Conservation (phyloP, 768 basidiomycete genomes). For the Trametes maxima region DNA sequence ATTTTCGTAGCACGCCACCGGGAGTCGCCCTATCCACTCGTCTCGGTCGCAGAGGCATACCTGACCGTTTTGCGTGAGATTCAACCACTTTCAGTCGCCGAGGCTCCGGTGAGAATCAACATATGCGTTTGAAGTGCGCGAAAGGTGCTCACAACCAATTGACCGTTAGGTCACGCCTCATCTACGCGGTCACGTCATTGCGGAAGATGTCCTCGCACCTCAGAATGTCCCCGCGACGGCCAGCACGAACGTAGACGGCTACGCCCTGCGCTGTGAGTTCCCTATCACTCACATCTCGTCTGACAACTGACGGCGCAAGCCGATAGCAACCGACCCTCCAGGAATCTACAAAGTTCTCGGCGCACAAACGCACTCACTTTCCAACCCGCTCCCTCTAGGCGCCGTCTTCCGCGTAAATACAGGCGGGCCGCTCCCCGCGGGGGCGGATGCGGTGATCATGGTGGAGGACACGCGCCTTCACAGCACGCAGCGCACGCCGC, state of each 20-base stretch:
- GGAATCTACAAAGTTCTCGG: constrained; percentile 72
- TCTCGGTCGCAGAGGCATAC: constrained; percentile 69
- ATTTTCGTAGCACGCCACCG: constrained; percentile 63
- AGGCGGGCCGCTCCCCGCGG: constrained; percentile 76
- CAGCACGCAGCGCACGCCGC: constrained; percentile 46
- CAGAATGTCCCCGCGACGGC: constrained; percentile 61
- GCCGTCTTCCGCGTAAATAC: constrained; percentile 80
- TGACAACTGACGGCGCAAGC: background rate
- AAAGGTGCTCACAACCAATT: background rate
- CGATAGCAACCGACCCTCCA: constrained; percentile 60
- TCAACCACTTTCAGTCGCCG: constrained; percentile 41
- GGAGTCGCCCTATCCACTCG: constrained; percentile 73
- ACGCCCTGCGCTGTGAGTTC: constrained; percentile 70
- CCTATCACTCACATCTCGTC: background rate
- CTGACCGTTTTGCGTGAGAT: constrained; percentile 53
- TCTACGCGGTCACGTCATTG: constrained; percentile 71
- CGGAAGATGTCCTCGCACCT: constrained; percentile 71
- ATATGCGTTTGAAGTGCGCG: background rate
- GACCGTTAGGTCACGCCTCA: constrained; percentile 54
- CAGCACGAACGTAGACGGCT: constrained; percentile 89
- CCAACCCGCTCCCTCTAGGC: constrained; percentile 47
- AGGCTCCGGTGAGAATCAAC: constrained; percentile 44
- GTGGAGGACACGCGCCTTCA: constrained; percentile 87
- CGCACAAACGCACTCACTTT: constrained; percentile 42
- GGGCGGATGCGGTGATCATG: constrained; percentile 84